A percentile compares a stretch with the other conserved stretches of the same genome.
phyloP scores from a whole-genome alignment of 257 asterid species.

The Leonotis leonurus region DNA sequence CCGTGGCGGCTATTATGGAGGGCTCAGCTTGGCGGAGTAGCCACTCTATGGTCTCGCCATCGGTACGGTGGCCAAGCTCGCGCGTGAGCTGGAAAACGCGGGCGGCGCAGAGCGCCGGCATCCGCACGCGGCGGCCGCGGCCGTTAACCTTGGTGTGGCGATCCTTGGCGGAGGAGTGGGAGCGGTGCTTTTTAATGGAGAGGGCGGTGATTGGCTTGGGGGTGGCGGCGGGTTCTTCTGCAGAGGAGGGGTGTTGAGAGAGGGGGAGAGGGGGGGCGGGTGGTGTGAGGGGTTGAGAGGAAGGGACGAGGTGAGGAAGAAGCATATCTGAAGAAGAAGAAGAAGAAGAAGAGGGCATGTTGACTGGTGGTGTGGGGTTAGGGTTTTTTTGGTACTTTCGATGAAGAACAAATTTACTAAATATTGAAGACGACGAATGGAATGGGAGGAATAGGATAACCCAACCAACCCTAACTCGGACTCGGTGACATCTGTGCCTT shows the following conservation, averaged over 20 bases:
- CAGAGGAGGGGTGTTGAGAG: not conserved
- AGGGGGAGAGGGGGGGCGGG: conserved; percentile 9
- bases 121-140: conserved; percentile 75
- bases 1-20: conserved; percentile 58
- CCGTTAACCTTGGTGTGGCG: conserved; percentile 91
- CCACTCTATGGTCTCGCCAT: conserved; percentile 90
- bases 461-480: too few relatives aligned
- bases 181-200: not conserved
- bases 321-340: conserved; percentile 28
- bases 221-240: conserved; percentile 5
- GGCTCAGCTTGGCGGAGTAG: conserved; percentile 66
- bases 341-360: conserved; percentile 31
- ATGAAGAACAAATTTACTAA: not conserved
- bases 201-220: not conserved
- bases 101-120: conserved; percentile 77
- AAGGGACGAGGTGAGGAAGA: conserved; percentile 1
- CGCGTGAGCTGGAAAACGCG: conserved; percentile 74
- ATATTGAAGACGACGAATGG: too few relatives aligned
- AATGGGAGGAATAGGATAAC: too few relatives aligned
- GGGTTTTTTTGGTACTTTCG: conserved; percentile 26
- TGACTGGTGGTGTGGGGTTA: conserved; percentile 12
- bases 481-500: too few relatives aligned
- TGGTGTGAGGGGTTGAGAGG: not conserved
- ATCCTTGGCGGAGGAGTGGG: conserved; percentile 27
- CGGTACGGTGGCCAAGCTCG: conserved; percentile 68